A percentile compares a stretch with the other conserved stretches of the same genome.
phyloP scores from a whole-genome alignment of 2,329 filamentous ascomycete species.

The Hypoxylon sp. region DNA sequence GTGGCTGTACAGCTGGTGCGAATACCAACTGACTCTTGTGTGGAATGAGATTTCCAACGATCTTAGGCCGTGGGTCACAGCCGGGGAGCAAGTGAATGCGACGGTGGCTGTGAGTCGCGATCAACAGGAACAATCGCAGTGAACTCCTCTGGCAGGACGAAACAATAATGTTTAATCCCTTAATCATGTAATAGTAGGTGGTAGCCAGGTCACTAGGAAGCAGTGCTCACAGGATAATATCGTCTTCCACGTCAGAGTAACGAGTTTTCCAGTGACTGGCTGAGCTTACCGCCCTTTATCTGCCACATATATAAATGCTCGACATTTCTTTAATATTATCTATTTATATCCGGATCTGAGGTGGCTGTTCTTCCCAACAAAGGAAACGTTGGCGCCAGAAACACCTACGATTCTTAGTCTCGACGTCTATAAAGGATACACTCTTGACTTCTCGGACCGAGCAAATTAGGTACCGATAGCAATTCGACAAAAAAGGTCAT shows the following conservation, averaged over 20 bases:
- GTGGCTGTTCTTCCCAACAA: slow-evolving; percentile 9
- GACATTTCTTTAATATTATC: slow-evolving; percentile 2
- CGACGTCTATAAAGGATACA: slow-evolving; percentile 1
- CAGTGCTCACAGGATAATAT: slow-evolving; percentile 6
- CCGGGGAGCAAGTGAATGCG: slow-evolving; percentile 11
- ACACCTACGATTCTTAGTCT: not conserved
- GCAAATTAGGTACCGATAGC: no score
- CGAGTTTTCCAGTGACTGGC: slow-evolving; percentile 4
- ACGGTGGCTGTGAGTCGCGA: slow-evolving; percentile 7
- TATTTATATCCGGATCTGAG: slow-evolving; percentile 15
- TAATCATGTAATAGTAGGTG: slow-evolving; percentile 34
- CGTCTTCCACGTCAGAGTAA: slow-evolving; percentile 1
- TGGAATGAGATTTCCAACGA: slow-evolving; percentile 51
- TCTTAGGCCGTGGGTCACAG: slow-evolving; percentile 36
- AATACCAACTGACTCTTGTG: slow-evolving; percentile 51
- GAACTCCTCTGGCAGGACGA: not conserved
- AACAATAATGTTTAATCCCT: slow-evolving; percentile 40
- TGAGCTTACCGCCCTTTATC: slow-evolving; percentile 6
- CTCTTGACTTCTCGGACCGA: not conserved
- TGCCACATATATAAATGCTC: not conserved
- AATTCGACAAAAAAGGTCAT: no score
- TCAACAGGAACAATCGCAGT: slow-evolving; percentile 6
- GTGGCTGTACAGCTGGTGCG: slow-evolving; percentile 55
- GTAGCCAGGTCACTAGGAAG: slow-evolving; percentile 4
- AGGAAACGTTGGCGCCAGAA: not conserved